These are phyloP conservation scores for Pythium volutum DNA, from an alignment of 352 stramenopile species.

Conservation along the genomic window DNA sequence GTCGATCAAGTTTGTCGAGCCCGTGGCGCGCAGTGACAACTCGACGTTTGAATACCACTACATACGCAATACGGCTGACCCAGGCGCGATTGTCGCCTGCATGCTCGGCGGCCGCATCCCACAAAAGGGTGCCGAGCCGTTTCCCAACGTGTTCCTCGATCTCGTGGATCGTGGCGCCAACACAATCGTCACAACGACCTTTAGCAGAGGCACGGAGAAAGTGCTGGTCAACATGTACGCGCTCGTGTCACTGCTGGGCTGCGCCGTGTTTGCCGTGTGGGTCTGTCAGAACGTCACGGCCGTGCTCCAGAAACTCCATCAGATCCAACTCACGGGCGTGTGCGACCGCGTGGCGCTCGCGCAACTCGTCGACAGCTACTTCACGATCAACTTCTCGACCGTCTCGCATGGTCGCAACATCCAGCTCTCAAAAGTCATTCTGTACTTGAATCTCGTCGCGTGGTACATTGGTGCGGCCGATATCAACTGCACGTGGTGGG, in stretches of 20 bases:
- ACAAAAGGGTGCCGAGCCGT: slow-evolving; percentile 12
- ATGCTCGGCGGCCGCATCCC: slow-evolving; percentile 22
- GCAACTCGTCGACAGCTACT: slow-evolving; percentile 13
- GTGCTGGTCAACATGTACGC: slow-evolving; percentile 25
- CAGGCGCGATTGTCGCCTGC: slow-evolving; percentile 18
- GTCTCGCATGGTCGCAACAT: slow-evolving; percentile 19
- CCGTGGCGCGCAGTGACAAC: background rate
- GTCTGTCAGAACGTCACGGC: slow-evolving; percentile 5
- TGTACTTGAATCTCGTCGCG: slow-evolving; percentile 18
- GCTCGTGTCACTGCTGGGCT: slow-evolving; percentile 22
- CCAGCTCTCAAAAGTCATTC: slow-evolving; percentile 19
- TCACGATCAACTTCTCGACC: slow-evolving; percentile 18
- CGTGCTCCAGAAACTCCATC: background rate
- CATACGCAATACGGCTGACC: slow-evolving; percentile 12
- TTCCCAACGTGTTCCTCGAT: slow-evolving; percentile 24
- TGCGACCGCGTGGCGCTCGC: slow-evolving; percentile 2
- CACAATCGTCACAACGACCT: slow-evolving; percentile 24
- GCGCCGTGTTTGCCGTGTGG: slow-evolving; percentile 16
- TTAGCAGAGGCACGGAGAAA: slow-evolving; percentile 21
- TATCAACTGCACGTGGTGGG: slow-evolving; percentile 24
- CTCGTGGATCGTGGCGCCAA: slow-evolving; percentile 14
- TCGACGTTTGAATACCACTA: background rate
- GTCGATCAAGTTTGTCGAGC: slow-evolving; percentile 5
- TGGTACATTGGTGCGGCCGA: slow-evolving; percentile 26
- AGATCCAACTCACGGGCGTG: background rate